These are phyloP conservation scores for Ophiostoma australiae DNA, from an alignment of 2,329 filamentous ascomycete genomes.

Conservation along the genomic window DNA sequence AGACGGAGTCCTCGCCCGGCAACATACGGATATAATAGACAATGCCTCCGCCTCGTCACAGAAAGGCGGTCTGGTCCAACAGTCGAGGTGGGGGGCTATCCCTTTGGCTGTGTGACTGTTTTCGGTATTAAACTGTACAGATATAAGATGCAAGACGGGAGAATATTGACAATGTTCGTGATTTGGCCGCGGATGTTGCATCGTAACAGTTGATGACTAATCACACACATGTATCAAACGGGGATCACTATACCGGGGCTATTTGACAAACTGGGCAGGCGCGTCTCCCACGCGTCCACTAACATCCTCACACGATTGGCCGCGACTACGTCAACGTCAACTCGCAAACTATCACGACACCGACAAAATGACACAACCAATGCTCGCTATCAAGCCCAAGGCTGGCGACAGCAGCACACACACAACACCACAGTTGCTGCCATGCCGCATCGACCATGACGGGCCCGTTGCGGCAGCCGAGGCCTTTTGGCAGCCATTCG, in stretches of 20 bases:
- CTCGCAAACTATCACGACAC: neutral
- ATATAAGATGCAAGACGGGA: too few relatives aligned
- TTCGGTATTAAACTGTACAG: neutral
- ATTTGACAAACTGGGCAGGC: conserved; percentile 1
- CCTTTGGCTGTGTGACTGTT: too few relatives aligned
- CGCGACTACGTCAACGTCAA: neutral
- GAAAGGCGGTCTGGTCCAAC: neutral
- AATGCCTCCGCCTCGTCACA: neutral
- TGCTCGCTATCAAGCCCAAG: conserved; percentile 38
- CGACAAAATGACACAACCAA: conserved; percentile 40
- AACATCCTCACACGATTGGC: neutral
- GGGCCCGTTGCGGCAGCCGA: conserved; percentile 61
- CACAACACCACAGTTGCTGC: conserved; percentile 65
- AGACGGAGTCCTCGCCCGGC: neutral
- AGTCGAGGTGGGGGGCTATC: too few relatives aligned
- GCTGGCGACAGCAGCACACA: conserved; percentile 31
- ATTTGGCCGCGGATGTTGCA: neutral
- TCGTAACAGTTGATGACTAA: neutral
- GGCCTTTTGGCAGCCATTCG: conserved; percentile 65
- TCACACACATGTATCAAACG: neutral
- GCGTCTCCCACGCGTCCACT: conserved; percentile 4
- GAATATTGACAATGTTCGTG: neutral
- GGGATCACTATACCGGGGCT: conserved; percentile 1
- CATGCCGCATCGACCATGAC: conserved; percentile 73
- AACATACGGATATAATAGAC: neutral